Base-by-base conservation (phyloP, 75 land plant species). In the Cryptomeria japonica region DNA sequence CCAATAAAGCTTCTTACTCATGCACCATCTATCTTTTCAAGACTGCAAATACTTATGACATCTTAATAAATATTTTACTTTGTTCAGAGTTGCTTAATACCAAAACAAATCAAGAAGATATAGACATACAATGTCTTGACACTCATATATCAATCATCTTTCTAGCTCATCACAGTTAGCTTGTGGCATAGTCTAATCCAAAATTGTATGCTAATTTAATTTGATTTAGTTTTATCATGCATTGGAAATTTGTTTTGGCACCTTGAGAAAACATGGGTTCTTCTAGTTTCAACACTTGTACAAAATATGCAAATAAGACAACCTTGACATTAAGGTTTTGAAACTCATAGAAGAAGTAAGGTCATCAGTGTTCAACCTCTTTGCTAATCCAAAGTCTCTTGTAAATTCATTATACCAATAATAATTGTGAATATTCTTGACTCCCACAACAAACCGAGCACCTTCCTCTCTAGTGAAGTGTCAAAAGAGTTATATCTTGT, bases 381-480 rank as follows among this genome's bases (percentile, higher is more conserved):
- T 98, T 8, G 99, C 99, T 84, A 98, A 95, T 16, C 99, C 99
- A 95, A 98, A 98, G 88, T 98, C 99, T 82, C 99, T 99, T 98
- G 94, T 87, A 91, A 34, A 86, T 37, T 61, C 32, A 34, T 61
- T 68, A 58, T 22, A 36, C 31, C 11, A 86, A 53, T 19, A 51
- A 22, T 85, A 85, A 25, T 10, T 84, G 47, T n/a, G 70, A 15
- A 86, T 53, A 16, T 55, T 73, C 84, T 39, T 28, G 41, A 34
- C 31, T 79, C 46, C 39, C 25, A 39, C 12, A 80, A 16, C 19
- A 80, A 80, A 80, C 15, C 41, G 88, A 51, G 64, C 93, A 92
- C 51, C 92, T 91, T 38, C 90, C 88, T 88, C 87, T 49, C 82
- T 25, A 88, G 13, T 25, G 47, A 31, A n/a, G 42, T 56, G 12